These are phyloP conservation scores for Allantophomopsis cytisporea DNA, from an alignment of 2,329 filamentous ascomycete genomes.

Conservation along the genomic window DNA sequence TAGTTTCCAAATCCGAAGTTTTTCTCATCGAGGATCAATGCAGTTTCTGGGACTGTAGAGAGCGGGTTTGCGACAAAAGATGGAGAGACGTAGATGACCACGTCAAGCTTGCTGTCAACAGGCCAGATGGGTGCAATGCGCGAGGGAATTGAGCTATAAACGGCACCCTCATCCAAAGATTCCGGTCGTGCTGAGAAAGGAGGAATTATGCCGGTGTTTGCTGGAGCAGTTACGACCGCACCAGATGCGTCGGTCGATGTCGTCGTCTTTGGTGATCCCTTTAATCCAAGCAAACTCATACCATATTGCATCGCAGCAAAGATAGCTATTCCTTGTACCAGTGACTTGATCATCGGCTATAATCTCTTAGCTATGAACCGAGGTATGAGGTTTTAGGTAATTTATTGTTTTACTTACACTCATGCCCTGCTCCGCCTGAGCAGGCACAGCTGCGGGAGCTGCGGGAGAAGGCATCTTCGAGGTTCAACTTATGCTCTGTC, in stretches of 20 bases:
- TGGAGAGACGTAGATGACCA: constrained; percentile 73
- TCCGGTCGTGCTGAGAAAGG: constrained; percentile 52
- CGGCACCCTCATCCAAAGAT: constrained; percentile 42
- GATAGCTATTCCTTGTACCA: constrained; percentile 40
- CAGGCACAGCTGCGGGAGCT: constrained; percentile 16
- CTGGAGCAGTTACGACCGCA: constrained; percentile 35
- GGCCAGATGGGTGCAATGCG: constrained; percentile 82
- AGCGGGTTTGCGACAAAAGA: constrained; percentile 57
- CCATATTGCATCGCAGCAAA: constrained; percentile 41
- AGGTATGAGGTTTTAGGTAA: background rate
- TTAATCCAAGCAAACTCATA: constrained; percentile 36
- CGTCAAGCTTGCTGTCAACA: constrained; percentile 62
- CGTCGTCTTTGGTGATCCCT: constrained; percentile 19
- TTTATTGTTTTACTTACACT: constrained; percentile 11
- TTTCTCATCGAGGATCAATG: constrained; percentile 67
- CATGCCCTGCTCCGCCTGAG: constrained; percentile 12
- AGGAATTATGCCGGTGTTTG: constrained; percentile 43
- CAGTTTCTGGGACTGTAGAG: constrained; percentile 48
- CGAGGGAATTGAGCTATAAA: constrained; percentile 52
- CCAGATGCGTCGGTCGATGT: constrained; percentile 37
- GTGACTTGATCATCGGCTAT: constrained; percentile 18
- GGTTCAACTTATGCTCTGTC: too few species aligned
- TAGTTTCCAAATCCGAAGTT: constrained; percentile 68
- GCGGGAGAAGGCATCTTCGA: constrained; percentile 17
- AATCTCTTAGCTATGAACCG: constrained; percentile 3